phyloP scores from a whole-genome alignment of 768 basidiomycete species.

The Lentinula guzmanii region DNA sequence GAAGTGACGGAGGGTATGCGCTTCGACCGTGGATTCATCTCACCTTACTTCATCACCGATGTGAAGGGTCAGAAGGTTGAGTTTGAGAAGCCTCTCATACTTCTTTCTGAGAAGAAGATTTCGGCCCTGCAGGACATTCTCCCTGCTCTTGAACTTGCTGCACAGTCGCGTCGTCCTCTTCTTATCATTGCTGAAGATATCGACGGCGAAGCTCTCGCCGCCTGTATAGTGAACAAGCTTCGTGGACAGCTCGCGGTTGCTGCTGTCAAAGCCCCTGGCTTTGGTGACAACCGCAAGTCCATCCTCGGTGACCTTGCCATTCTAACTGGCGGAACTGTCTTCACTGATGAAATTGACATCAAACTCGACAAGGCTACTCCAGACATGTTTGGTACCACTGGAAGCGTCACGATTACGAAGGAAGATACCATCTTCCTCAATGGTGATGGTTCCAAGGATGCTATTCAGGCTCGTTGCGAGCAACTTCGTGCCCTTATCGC shows the following conservation, averaged over 20 bases:
- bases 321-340: conserved; percentile 96
- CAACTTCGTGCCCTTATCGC: conserved; percentile 83
- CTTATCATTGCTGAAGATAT: conserved; percentile 97
- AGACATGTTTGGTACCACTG: conserved; percentile 75
- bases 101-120: conserved; percentile 98
- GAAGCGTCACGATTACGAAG: conserved; percentile 91
- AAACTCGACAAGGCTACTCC: conserved; percentile 88
- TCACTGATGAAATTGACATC: conserved; percentile 94
- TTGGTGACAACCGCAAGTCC: conserved; percentile 98
- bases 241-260: conserved; percentile 93
- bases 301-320: conserved; percentile 97
- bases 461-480: conserved; percentile 76
- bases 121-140: conserved; percentile 92
- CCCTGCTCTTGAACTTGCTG: conserved; percentile 80
- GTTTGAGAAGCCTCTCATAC: conserved; percentile 92
- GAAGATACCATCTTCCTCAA: conserved; percentile 98
- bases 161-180: conserved; percentile 79
- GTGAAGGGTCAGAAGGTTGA: conserved; percentile 95
- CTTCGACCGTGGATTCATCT: conserved; percentile 98
- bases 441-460: conserved; percentile 85
- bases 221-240: conserved; percentile 98
- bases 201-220: conserved; percentile 96
- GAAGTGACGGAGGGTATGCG: conserved; percentile 99
- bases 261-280: conserved; percentile 96
- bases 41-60: conserved; percentile 97